phyloP scores from a whole-genome alignment of 116 monocot species.

The Trichopus zeylanicus region DNA sequence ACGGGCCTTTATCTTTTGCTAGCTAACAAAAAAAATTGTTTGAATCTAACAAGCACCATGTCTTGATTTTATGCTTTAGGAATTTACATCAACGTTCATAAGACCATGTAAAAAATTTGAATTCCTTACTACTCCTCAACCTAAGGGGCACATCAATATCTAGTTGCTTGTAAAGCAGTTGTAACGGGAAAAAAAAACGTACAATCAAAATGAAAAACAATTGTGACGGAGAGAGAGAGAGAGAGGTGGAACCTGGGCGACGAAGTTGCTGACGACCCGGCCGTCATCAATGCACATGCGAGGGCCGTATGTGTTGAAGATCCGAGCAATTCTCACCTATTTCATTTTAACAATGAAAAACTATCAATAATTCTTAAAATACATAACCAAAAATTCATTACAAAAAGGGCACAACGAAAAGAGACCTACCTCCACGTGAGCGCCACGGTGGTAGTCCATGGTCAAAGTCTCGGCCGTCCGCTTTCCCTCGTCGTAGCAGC shows the following conservation, averaged over 20 bases:
- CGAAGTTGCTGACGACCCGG: constrained; percentile 93
- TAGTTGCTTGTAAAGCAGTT: no score
- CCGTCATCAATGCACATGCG: constrained; percentile 98
- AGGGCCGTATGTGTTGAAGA: constrained; percentile 98
- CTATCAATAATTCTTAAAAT: not conserved
- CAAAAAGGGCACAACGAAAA: not conserved
- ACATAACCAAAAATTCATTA: not conserved
- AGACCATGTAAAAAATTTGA: no score
- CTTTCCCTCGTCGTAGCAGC: constrained; percentile 97
- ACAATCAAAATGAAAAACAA: no score
- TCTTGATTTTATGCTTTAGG: no score
- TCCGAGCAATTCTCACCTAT: constrained; percentile 89
- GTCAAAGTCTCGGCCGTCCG: constrained; percentile 91
- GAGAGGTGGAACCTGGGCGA: constrained; percentile 58
- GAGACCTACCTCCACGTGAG: constrained; percentile 64
- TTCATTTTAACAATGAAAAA: not conserved
- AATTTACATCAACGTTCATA: no score
- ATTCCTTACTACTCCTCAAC: no score
- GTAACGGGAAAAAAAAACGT: no score
- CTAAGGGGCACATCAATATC: no score
- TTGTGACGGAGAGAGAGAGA: not conserved
- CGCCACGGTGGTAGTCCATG: constrained; percentile 97
- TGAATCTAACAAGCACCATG: no score
- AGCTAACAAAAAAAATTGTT: no score
- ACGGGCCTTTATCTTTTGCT: no score